These are phyloP conservation scores for Ajuga chamaepitys DNA, from an alignment of 257 asterid genomes.

Conservation along the genomic window DNA sequence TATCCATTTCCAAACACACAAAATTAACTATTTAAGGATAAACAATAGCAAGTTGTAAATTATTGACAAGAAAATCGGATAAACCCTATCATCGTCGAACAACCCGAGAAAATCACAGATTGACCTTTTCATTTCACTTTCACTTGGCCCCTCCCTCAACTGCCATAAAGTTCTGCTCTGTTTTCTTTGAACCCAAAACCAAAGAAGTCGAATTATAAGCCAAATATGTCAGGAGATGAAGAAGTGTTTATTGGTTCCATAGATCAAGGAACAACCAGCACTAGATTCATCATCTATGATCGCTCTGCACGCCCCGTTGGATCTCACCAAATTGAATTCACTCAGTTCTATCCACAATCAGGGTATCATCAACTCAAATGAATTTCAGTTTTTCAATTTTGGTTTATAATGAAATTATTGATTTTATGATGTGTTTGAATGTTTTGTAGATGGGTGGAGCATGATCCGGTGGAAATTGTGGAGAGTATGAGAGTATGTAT, in stretches of 20 bases:
- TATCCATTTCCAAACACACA: no score
- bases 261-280: slow-evolving; percentile 97
- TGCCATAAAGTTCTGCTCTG: not conserved
- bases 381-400: no score
- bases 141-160: no score
- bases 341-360: slow-evolving; percentile 81
- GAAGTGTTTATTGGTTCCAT: slow-evolving; percentile 70
- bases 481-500: slow-evolving; percentile 75
- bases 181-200: not conserved
- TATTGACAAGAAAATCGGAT: no score
- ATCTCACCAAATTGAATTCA: slow-evolving; percentile 89
- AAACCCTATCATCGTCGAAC: not conserved
- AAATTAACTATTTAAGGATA: no score
- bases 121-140: not conserved
- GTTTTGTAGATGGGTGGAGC: slow-evolving; percentile 85
- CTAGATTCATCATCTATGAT: slow-evolving; percentile 86
- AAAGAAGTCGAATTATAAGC: not conserved
- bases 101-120: not conserved
- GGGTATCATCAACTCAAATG: slow-evolving; percentile 49
- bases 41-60: no score
- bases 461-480: slow-evolving; percentile 89
- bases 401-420: no score
- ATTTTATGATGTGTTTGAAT: no score
- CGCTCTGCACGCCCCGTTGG: slow-evolving; percentile 51
- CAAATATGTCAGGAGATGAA: slow-evolving; percentile 21